Evolutionary conservation across 139 green algal species (phyloP).

Genomic region (Picochlorum sp.): DNA sequence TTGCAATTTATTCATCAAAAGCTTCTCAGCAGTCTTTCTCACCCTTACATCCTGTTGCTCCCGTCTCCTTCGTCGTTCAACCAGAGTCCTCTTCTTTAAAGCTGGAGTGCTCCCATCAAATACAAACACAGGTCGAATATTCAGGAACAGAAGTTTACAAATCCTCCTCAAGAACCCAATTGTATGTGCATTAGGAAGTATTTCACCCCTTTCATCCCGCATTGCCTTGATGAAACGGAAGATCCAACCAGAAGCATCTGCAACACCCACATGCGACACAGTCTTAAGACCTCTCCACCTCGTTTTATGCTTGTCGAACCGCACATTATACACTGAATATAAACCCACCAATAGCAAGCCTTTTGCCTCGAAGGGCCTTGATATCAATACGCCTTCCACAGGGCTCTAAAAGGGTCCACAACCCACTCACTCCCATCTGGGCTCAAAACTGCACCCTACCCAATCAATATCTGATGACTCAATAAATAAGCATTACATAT

Average conservation of each 20-base stretch:
- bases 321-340: not conserved
- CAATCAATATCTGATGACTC: not conserved
- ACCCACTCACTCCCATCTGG: constrained; percentile 61
- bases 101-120: constrained; percentile 92
- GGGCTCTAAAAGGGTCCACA: constrained; percentile 84
- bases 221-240: constrained; percentile 95
- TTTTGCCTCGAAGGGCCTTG: constrained; percentile 69
- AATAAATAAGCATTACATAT: not conserved
- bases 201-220: constrained; percentile 81
- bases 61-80: constrained; percentile 42
- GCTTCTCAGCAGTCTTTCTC: constrained; percentile 78
- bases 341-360: constrained; percentile 65
- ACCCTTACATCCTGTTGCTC: constrained; percentile 63
- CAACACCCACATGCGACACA: too few relatives aligned
- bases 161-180: constrained; percentile 94
- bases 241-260: constrained; percentile 96
- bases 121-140: constrained; percentile 89
- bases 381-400: constrained; percentile 74
- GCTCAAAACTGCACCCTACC: not conserved
- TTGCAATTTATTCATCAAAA: constrained; percentile 87
- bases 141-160: constrained; percentile 89
- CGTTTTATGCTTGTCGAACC: not conserved
- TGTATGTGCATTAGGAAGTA: constrained; percentile 88
- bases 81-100: constrained; percentile 81
- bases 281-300: not conserved